phyloP scores from a whole-genome alignment of 2,329 filamentous ascomycete genomes.

The Trichoderma hamatum region DNA sequence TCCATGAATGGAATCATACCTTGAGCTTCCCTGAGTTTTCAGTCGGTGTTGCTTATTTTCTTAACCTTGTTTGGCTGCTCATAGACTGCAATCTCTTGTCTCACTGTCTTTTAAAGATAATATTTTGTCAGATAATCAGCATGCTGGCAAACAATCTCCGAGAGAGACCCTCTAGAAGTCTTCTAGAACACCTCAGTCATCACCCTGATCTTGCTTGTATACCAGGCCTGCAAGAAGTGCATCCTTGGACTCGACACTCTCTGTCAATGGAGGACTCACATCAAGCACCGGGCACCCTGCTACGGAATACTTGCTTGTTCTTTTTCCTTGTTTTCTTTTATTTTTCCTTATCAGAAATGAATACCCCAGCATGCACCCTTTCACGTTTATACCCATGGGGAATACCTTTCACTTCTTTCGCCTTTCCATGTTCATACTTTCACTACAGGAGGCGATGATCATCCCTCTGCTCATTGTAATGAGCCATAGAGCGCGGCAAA shows the following conservation, averaged over 20 bases:
- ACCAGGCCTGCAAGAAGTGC: background rate
- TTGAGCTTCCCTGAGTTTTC: slow-evolving; percentile 11
- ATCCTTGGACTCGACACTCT: background rate
- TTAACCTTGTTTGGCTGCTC: background rate
- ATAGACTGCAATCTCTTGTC: background rate
- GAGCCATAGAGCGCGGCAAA: slow-evolving; percentile 27
- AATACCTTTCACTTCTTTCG: slow-evolving; percentile 26
- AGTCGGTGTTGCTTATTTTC: slow-evolving; percentile 18
- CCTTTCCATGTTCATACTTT: slow-evolving; percentile 30
- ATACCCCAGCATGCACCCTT: slow-evolving; percentile 19
- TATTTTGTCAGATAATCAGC: background rate
- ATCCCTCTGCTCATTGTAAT: slow-evolving; percentile 29
- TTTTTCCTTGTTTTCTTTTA: slow-evolving; percentile 26
- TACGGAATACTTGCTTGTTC: slow-evolving; percentile 24
- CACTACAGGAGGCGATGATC: slow-evolving; percentile 18
- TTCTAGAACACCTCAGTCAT: background rate
- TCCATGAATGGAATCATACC: background rate
- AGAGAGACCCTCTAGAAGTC: background rate
- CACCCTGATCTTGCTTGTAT: background rate
- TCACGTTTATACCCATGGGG: slow-evolving; percentile 35
- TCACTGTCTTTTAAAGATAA: background rate
- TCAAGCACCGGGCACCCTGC: slow-evolving; percentile 35
- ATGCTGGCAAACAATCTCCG: background rate
- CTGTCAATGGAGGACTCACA: slow-evolving; percentile 22
- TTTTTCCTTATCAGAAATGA: slow-evolving; percentile 24